phyloP scores from a whole-genome alignment of 2,329 filamentous ascomycete species.

The Pezicula radicicola region DNA sequence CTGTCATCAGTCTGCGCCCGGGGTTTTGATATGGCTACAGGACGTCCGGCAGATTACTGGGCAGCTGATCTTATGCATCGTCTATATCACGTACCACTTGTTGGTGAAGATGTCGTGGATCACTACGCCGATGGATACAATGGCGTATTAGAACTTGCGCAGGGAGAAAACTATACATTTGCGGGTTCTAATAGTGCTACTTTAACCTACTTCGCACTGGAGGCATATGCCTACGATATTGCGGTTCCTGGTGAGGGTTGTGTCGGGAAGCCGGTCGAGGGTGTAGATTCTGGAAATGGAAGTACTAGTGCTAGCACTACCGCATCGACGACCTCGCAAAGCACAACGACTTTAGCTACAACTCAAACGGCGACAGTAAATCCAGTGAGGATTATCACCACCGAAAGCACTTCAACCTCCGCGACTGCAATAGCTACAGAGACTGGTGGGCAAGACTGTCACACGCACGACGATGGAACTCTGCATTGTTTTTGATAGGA shows the following conservation, averaged over 20 bases:
- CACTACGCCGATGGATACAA: conserved; percentile 61
- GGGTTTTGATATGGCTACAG: conserved; percentile 59
- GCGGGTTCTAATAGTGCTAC: conserved; percentile 56
- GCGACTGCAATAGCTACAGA: conserved; percentile 11
- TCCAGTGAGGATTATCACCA: not conserved
- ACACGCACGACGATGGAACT: conserved; percentile 36
- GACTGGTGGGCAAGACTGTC: conserved; percentile 30
- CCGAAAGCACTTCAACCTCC: conserved; percentile 2
- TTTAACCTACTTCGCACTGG: conserved; percentile 67
- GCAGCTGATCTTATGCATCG: conserved; percentile 66
- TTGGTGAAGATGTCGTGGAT: conserved; percentile 58
- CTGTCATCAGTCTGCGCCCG: conserved; percentile 58
- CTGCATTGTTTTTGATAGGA: conserved; percentile 33
- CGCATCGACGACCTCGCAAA: conserved; percentile 2
- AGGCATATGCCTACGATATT: conserved; percentile 64
- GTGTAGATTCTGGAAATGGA: conserved; percentile 9
- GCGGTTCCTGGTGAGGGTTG: conserved; percentile 62
- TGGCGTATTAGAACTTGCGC: conserved; percentile 50
- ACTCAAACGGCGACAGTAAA: conserved; percentile 8
- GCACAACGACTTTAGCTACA: not conserved
- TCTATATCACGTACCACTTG: conserved; percentile 57
- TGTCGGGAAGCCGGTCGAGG: conserved; percentile 37
- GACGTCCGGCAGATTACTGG: conserved; percentile 59
- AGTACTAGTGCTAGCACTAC: conserved; percentile 9
- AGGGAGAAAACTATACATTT: conserved; percentile 41